These are phyloP conservation scores for Imleria badia DNA, from an alignment of 768 basidiomycete species.

Conservation along the genomic window DNA sequence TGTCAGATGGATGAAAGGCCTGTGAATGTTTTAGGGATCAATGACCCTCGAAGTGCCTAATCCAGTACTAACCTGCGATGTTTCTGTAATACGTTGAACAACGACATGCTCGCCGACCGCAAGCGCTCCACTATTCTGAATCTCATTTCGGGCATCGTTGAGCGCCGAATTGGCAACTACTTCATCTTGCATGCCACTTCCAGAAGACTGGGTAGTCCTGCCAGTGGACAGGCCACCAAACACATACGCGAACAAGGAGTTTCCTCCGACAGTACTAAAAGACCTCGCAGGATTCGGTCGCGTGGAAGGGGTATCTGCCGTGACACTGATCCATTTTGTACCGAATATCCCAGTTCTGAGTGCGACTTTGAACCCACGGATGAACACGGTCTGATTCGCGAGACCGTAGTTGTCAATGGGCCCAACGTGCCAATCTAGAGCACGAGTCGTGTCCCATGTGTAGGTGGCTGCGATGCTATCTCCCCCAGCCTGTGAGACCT, in stretches of 20 bases:
- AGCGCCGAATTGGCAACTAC: neutral
- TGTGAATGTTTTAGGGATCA: neutral
- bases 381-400: slow-evolving; percentile 23
- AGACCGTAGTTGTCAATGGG: neutral
- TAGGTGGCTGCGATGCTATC: slow-evolving; percentile 3
- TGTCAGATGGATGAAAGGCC: slow-evolving; percentile 16
- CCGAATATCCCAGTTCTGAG: neutral
- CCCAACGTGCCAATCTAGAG: slow-evolving; percentile 7
- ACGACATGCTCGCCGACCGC: neutral
- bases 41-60: neutral
- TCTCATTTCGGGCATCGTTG: neutral
- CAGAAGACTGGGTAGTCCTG: neutral
- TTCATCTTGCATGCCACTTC: neutral
- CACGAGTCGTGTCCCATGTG: slow-evolving; percentile 6
- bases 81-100: neutral
- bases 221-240: neutral
- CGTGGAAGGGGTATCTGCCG: neutral
- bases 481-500: neutral
- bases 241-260: neutral
- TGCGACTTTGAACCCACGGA: slow-evolving; percentile 21
- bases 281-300: neutral
- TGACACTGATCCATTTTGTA: slow-evolving; percentile 1
- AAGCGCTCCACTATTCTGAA: neutral
- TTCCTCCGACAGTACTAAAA: neutral
- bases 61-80: neutral